Conservation (phyloP, 176 grass and related monocot species). For the Carex kokanica region DNA sequence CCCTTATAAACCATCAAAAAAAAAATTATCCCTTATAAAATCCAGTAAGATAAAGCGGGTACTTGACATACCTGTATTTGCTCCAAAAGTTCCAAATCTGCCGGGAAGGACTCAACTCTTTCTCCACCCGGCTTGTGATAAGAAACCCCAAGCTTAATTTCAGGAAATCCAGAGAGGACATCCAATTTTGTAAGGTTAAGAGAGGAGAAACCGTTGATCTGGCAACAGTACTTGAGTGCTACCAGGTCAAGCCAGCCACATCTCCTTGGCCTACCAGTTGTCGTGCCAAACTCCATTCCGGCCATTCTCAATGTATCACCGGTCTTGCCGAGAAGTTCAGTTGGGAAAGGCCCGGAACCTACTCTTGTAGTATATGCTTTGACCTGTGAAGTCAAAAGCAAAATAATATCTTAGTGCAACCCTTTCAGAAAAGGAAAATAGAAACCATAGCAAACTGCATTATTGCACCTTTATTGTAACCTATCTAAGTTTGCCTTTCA, state of each 20-base stretch:
- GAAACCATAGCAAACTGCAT: background rate
- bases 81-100: slow-evolving; percentile 58
- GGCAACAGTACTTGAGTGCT: slow-evolving; percentile 73
- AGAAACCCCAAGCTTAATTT: slow-evolving; percentile 70
- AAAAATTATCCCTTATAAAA: background rate
- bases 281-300: slow-evolving; percentile 92
- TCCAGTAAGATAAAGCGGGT: background rate
- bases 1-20: background rate
- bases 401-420: background rate
- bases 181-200: slow-evolving; percentile 94
- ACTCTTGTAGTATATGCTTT: slow-evolving; percentile 96
- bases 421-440: background rate
- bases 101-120: slow-evolving; percentile 48
- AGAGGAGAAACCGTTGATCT: slow-evolving; percentile 83
- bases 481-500: background rate
- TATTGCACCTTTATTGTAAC: background rate
- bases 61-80: slow-evolving; percentile 52
- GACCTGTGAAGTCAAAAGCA: slow-evolving; percentile 39
- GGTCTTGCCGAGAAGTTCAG: slow-evolving; percentile 59
- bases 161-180: slow-evolving; percentile 69
- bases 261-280: slow-evolving; percentile 75
- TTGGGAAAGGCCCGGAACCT: slow-evolving; percentile 87
- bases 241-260: slow-evolving; percentile 97
- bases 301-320: slow-evolving; percentile 61
- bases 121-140: slow-evolving; percentile 44